Conservation (phyloP, 768 basidiomycete genomes). For the Suillus alpinus region DNA sequence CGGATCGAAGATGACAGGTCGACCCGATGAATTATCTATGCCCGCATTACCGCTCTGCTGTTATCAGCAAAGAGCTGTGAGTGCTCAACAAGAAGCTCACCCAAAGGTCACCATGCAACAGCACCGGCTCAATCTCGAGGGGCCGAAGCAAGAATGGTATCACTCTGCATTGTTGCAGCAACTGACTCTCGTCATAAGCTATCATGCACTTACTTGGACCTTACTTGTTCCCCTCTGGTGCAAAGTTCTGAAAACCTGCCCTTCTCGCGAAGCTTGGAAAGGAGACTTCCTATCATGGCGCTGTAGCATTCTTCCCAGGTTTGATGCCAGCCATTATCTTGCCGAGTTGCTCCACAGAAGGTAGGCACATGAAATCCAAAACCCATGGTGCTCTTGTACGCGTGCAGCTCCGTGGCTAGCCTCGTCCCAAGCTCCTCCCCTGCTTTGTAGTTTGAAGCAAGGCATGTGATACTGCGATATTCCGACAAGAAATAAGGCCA, state of each 20-base stretch:
- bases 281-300: conserved; percentile 57
- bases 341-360: conserved; percentile 70
- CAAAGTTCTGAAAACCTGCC: conserved; percentile 46
- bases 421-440: conserved; percentile 55
- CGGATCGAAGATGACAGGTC: conserved; percentile 75
- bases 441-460: conserved; percentile 38
- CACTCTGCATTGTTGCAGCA: conserved; percentile 43
- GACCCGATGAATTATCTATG: conserved; percentile 45
- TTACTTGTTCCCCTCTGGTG: conserved; percentile 48
- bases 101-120: conserved; percentile 82
- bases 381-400: conserved; percentile 47
- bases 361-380: conserved; percentile 76
- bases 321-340: conserved; percentile 70
- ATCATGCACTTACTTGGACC: conserved; percentile 38
- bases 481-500: conserved; percentile 71
- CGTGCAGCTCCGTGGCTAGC: conserved; percentile 67
- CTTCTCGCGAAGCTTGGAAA: conserved; percentile 42
- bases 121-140: conserved; percentile 59
- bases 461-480: conserved; percentile 56
- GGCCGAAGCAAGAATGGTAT: conserved; percentile 66
- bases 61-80: conserved; percentile 1
- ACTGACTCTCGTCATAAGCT: background rate
- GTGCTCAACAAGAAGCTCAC: conserved; percentile 31
- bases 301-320: conserved; percentile 71
- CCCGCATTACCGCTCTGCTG: conserved; percentile 73